Conservation (phyloP, 2,329 filamentous ascomycete genomes). For the Aspergillus sp. region DNA sequence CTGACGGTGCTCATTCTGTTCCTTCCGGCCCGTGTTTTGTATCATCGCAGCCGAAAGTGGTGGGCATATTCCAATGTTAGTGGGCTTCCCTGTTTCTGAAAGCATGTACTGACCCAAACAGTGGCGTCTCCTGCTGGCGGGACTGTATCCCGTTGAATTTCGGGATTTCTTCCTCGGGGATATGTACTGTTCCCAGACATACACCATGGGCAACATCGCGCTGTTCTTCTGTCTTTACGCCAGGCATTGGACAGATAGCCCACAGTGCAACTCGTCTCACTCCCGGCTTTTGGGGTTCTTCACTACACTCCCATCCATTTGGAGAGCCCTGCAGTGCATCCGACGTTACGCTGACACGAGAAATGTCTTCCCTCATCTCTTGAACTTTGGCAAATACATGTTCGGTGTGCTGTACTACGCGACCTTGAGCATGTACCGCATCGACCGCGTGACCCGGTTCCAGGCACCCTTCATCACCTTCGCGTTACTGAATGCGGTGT, state of each 20-base stretch:
- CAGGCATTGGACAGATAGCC: slow-evolving; percentile 69
- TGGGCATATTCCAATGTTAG: slow-evolving; percentile 83
- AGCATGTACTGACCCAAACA: slow-evolving; percentile 36
- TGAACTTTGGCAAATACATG: slow-evolving; percentile 88
- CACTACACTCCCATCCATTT: slow-evolving; percentile 76
- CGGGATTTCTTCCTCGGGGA: slow-evolving; percentile 96
- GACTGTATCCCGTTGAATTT: slow-evolving; percentile 91
- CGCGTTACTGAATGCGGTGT: slow-evolving; percentile 77
- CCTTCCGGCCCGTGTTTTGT: slow-evolving; percentile 71
- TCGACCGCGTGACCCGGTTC: slow-evolving; percentile 58
- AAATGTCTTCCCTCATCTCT: slow-evolving; percentile 86
- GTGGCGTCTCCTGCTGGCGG: slow-evolving; percentile 83
- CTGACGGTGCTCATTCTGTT: slow-evolving; percentile 69
- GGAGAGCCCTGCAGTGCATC: slow-evolving; percentile 87
- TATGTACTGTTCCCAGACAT: slow-evolving; percentile 95
- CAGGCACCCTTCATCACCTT: slow-evolving; percentile 74
- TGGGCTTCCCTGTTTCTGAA: slow-evolving; percentile 12
- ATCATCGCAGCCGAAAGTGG: slow-evolving; percentile 77
- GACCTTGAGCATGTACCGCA: slow-evolving; percentile 78
- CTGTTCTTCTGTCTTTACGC: slow-evolving; percentile 94
- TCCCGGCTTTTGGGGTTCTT: slow-evolving; percentile 86
- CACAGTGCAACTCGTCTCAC: slow-evolving; percentile 79
- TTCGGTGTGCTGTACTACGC: slow-evolving; percentile 80
- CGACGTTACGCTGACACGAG: slow-evolving; percentile 83
- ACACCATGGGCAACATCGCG: slow-evolving; percentile 83